Percentiles rank a stretch among this genome's conserved stretches.
Evolutionary conservation across 1,284 basidiomycete species (phyloP).

Genomic region (Chalciporus sp.): DNA sequence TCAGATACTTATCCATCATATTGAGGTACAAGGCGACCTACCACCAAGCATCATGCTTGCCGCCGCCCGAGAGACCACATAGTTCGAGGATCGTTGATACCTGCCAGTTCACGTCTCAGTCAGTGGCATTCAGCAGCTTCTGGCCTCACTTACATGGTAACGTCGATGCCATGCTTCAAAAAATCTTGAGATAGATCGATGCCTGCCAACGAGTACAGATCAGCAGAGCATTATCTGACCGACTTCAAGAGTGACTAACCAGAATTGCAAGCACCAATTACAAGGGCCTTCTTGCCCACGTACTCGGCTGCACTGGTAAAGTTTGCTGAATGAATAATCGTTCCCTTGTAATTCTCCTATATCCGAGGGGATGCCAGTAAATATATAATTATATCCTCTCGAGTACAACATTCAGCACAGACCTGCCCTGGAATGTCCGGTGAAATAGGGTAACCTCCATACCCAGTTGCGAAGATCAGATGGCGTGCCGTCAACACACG

Average conservation of each 20-base stretch:
- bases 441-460: constrained; percentile 53
- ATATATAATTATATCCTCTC: neutral
- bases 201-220: constrained; percentile 22
- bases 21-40: neutral
- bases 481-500: constrained; percentile 57
- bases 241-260: constrained; percentile 32
- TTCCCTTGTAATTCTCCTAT: constrained; percentile 52
- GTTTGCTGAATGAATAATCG: constrained; percentile 49
- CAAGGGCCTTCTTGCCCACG: constrained; percentile 55
- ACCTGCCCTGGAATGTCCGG: constrained; percentile 49
- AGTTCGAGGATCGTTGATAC: constrained; percentile 50
- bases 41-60: constrained; percentile 39
- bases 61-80: constrained; percentile 48
- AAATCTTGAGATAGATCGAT: constrained; percentile 45
- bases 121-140: neutral
- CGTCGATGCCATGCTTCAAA: constrained; percentile 40
- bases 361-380: neutral
- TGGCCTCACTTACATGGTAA: constrained; percentile 8
- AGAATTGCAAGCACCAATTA: constrained; percentile 58
- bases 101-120: constrained; percentile 35
- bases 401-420: neutral
- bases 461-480: constrained; percentile 63
- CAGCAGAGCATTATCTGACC: neutral
- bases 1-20: neutral
- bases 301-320: constrained; percentile 49